Percentiles rank a stretch among this genome's conserved stretches.
phyloP scores from a whole-genome alignment of 1,284 basidiomycete species.

The Fomes fomentarius region DNA sequence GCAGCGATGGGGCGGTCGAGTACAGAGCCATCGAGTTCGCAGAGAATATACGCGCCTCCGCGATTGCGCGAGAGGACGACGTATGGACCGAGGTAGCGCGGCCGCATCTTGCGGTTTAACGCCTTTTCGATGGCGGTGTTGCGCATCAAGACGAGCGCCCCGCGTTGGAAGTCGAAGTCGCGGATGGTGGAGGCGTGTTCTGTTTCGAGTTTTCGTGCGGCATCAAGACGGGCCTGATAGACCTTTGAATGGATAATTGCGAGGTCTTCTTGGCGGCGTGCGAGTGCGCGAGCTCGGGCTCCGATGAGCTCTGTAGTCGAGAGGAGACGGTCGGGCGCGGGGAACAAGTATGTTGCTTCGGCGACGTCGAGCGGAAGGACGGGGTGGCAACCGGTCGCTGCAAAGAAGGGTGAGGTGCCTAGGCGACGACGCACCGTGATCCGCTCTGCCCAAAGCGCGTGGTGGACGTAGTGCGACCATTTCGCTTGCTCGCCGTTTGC shows the following conservation, averaged over 20 bases:
- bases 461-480: slow-evolving; percentile 34
- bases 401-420: slow-evolving; percentile 42
- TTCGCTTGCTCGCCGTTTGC: slow-evolving; percentile 34
- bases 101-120: slow-evolving; percentile 36
- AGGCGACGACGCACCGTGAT: slow-evolving; percentile 35
- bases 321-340: not conserved
- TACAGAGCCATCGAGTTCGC: slow-evolving; percentile 37
- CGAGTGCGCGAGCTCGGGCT: slow-evolving; percentile 21
- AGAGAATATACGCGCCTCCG: slow-evolving; percentile 36
- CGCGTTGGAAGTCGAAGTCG: slow-evolving; percentile 38
- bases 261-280: slow-evolving; percentile 26
- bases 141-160: slow-evolving; percentile 39
- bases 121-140: slow-evolving; percentile 40
- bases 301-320: not conserved
- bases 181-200: slow-evolving; percentile 30
- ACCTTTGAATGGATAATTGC: slow-evolving; percentile 20
- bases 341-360: not conserved
- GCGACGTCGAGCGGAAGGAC: slow-evolving; percentile 33
- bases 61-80: slow-evolving; percentile 35
- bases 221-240: slow-evolving; percentile 23
- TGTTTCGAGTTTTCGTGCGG: slow-evolving; percentile 26
- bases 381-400: slow-evolving; percentile 39
- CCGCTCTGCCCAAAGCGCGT: slow-evolving; percentile 45
- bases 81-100: slow-evolving; percentile 31
- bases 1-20: slow-evolving; percentile 31